A percentile compares a stretch with the other conserved stretches of the same genome.
Conservation (phyloP, 2,329 filamentous ascomycete genomes). For the Stachybotrys echinatus region DNA sequence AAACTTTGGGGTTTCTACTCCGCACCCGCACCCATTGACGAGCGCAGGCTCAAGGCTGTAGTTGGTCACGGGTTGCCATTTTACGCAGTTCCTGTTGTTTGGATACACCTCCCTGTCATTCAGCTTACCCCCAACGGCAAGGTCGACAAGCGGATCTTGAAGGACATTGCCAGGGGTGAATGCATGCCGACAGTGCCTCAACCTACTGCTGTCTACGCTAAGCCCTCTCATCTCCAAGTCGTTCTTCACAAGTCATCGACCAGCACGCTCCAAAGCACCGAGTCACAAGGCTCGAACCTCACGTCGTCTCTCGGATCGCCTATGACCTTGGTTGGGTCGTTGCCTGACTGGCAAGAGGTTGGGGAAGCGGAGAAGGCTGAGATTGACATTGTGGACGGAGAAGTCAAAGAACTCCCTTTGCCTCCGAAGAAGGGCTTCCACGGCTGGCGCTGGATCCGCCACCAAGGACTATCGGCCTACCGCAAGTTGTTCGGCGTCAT, state of each 20-base stretch:
- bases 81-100: slow-evolving; percentile 39
- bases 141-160: slow-evolving; percentile 32
- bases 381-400: neutral
- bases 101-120: slow-evolving; percentile 27
- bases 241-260: too few species aligned
- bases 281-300: neutral
- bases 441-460: neutral
- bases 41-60: slow-evolving; percentile 23
- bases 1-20: slow-evolving; percentile 15
- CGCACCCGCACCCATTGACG: slow-evolving; percentile 21
- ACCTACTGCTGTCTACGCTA: neutral
- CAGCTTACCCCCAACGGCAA: slow-evolving; percentile 44
- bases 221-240: neutral
- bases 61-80: slow-evolving; percentile 34
- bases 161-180: neutral
- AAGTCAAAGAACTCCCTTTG: neutral
- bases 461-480: slow-evolving; percentile 1
- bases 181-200: neutral
- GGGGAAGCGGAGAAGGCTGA: neutral
- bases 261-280: neutral
- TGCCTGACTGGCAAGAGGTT: too few species aligned
- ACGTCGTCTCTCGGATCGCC: too few species aligned
- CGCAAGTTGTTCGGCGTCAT: slow-evolving; percentile 1
- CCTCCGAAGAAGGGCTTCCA: slow-evolving; percentile 1
- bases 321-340: neutral